phyloP scores from a whole-genome alignment of 1,284 basidiomycete species.

The Papiliotrema flavescens region DNA sequence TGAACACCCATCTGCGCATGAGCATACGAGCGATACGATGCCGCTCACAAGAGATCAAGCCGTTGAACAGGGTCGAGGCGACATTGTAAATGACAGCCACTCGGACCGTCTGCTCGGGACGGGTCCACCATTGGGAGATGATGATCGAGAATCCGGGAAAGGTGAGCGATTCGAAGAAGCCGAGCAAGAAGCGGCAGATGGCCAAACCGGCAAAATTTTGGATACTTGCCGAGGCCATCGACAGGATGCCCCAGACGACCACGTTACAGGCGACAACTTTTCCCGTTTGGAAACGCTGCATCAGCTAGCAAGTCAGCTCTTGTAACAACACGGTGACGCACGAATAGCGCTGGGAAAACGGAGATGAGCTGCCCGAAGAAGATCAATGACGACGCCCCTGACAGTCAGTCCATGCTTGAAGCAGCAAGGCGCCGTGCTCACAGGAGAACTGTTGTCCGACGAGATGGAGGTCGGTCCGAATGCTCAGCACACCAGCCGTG shows the following conservation, averaged over 20 bases:
- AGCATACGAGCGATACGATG: not conserved
- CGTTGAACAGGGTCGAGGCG: conserved; percentile 25
- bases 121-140: conserved; percentile 7
- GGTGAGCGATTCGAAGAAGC: conserved; percentile 13
- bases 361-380: conserved; percentile 14
- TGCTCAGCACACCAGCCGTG: conserved; percentile 19
- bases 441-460: conserved; percentile 29
- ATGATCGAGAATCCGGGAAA: not conserved
- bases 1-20: not conserved
- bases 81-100: conserved; percentile 23
- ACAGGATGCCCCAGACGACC: conserved; percentile 12
- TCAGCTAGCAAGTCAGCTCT: not conserved
- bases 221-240: conserved; percentile 9
- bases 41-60: conserved; percentile 11
- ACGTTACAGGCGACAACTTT: conserved; percentile 13
- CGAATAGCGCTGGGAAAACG: conserved; percentile 20
- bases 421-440: not conserved
- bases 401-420: too few species aligned
- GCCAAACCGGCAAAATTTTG: conserved; percentile 14
- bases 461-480: conserved; percentile 16
- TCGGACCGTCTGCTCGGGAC: conserved; percentile 17
- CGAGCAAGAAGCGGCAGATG: conserved; percentile 20
- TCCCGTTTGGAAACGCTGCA: conserved; percentile 4
- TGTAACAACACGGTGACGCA: conserved; percentile 8
- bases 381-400: conserved; percentile 6